Evolutionary conservation across 371 early-diverging fungal genomes (phyloP), one percentile per base, ranked within the genome.

Genomic region (Mucor indicus): DNA sequence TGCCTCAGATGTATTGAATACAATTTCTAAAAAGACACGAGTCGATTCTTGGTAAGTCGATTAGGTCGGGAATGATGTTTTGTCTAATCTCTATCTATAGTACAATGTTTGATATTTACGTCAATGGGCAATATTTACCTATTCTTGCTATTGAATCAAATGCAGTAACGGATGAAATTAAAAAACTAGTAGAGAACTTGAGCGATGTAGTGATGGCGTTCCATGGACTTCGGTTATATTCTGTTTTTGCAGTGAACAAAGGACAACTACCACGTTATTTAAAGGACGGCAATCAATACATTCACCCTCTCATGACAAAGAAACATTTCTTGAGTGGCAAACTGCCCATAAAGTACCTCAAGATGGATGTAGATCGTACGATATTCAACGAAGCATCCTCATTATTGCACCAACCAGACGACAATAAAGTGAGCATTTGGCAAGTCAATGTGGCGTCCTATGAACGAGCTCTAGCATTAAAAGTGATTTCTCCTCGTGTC

Each of bases 111-210:
- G 85, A 87, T 21, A 62, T 86, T 31, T 60, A 62, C 22, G 63
- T 84, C 25, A 85, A 87, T 48, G 80, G 79, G 19, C 83, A 85
- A 48, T 76, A 80, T 50, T 62, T 91, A 16, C 87, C 91, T 2
- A 80, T 90, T 12, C 62, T 91, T 27, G 72, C 82, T 0, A 70
- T 81, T 19, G 93, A 92, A 66, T 72, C 86, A 4, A 43, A 27
- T 4, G 50, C 62, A 1, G 66, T 78, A 12, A 57, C 65, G 5
- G 57, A 69, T 1, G 83, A 86, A 15, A 38, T 84, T 17, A 53
- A 61, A n/a, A 62, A 61, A 15, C 27, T 86, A 12, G 76, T 80
- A 0, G 67, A 74, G 13, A 67, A 79, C 33, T 71, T 85, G 0
- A 69, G 60, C 32, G 69, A 75, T 11, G 64, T 72, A 1, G 60